Evolutionary conservation across 2,329 filamentous ascomycete genomes (phyloP).

Genomic region (Scortechinia acanthostroma): DNA sequence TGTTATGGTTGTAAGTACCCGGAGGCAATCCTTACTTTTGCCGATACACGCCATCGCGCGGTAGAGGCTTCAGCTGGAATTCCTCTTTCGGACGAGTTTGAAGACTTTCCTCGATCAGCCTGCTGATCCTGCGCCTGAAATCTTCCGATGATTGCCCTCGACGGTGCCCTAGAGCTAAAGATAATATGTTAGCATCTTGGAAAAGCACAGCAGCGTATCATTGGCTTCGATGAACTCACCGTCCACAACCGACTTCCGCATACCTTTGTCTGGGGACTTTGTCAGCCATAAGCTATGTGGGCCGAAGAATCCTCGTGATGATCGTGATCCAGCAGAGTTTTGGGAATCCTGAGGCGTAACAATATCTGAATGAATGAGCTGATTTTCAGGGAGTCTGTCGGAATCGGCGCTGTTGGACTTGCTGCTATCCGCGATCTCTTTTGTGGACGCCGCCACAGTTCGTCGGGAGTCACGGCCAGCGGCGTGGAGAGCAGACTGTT

Average conservation of each 20-base stretch:
- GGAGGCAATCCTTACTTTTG: too few relatives aligned
- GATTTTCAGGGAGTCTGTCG: too few relatives aligned
- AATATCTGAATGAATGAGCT: too few relatives aligned
- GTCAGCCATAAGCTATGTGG: not conserved
- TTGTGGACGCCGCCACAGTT: too few relatives aligned
- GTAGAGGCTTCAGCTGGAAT: not conserved
- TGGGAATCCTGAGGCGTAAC: too few relatives aligned
- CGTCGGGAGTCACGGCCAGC: too few relatives aligned
- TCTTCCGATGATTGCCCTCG: not conserved
- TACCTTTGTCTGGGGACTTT: not conserved
- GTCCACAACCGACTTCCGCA: not conserved
- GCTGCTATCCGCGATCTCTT: too few relatives aligned
- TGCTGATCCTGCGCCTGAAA: not conserved
- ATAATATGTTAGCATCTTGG: not conserved
- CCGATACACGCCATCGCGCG: too few relatives aligned
- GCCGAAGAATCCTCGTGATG: not conserved
- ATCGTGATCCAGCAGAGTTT: not conserved
- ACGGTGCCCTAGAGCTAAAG: not conserved
- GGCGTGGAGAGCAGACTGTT: too few relatives aligned
- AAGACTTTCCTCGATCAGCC: not conserved
- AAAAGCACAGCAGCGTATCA: not conserved
- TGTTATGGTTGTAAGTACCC: too few relatives aligned
- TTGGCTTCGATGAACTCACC: too few relatives aligned
- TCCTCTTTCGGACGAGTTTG: not conserved
- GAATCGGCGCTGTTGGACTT: too few relatives aligned